Evolutionary conservation across 768 basidiomycete genomes (phyloP), one percentile per base, ranked within the genome.

Genomic region (Kondoa malvinella): DNA sequence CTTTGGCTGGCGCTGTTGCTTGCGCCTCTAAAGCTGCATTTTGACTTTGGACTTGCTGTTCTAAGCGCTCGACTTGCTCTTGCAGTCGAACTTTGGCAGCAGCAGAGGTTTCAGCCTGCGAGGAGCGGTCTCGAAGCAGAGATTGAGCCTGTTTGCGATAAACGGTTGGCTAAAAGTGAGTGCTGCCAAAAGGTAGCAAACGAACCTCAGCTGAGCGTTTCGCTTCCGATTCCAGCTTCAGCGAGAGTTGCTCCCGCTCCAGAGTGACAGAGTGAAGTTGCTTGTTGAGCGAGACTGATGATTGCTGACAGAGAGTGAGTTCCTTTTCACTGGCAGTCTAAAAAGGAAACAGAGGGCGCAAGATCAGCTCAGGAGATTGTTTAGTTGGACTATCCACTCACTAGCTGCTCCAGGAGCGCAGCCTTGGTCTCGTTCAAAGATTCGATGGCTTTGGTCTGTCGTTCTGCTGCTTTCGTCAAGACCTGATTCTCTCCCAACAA

Each of bases 371-470:
- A 50, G 25, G 16, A 63, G 61, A 34, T 12, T 16, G 33, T 16
- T 16, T 8, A 59, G 30, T 4, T 4, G 50, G 50, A 25, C 25
- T 4, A 21, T 4, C 12, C 21, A 34, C 61, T 27, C 32, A 63
- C 61, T 3, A 63, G 3, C 16, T 34, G 56, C 14, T 62, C 29
- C 15, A 31, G 2, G 12, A 65, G 34, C 3, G 25, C 64, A 34
- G 4, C 50, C 15, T 32, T 25, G 34, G 34, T 32, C 30, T 57
- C 60, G 27, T 26, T 68, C 56, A 86, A 78, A 34, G 82, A 81
- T 68, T 91, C 89, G 15, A 92, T 79, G 3, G 82, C 81, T 68
- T 82, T 82, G 30, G 80, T 77, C 71, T 86, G 84, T 66, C 84
- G 83, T 71, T 86, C 84, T 27, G 71, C 66, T 60, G 71, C 60